These are phyloP conservation scores for Delphinella strobiligena DNA, from an alignment of 2,329 filamentous ascomycete species.

Conservation along the genomic window DNA sequence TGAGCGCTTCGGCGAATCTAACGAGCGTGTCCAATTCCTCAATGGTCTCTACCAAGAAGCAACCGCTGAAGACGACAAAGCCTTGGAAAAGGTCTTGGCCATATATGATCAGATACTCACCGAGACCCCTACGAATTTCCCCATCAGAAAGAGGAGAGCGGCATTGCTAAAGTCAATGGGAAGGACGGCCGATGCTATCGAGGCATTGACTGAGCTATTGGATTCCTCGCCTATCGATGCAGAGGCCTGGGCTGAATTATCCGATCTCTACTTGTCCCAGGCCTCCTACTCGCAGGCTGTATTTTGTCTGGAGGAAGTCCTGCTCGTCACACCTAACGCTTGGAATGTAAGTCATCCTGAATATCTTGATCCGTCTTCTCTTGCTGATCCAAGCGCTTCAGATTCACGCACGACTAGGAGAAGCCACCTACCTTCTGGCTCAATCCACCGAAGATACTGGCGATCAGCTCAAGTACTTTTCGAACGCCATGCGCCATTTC, in stretches of 20 bases:
- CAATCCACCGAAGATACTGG: conserved; percentile 22
- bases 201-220: conserved; percentile 60
- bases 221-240: conserved; percentile 80
- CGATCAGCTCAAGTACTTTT: conserved; percentile 39
- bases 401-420: conserved; percentile 79
- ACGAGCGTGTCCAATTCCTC: conserved; percentile 78
- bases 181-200: conserved; percentile 58
- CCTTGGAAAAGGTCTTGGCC: conserved; percentile 57
- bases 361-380: neutral
- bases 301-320: conserved; percentile 79
- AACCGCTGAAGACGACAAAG: conserved; percentile 52
- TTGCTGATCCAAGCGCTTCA: neutral
- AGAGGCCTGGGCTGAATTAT: conserved; percentile 86
- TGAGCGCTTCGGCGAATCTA: conserved; percentile 66
- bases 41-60: conserved; percentile 78
- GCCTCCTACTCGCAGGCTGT: conserved; percentile 73
- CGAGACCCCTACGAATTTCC: conserved; percentile 67
- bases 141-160: conserved; percentile 72
- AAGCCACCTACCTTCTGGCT: conserved; percentile 62
- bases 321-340: conserved; percentile 77
- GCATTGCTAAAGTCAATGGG: conserved; percentile 67
- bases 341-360: conserved; percentile 63
- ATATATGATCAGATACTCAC: conserved; percentile 67
- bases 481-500: conserved; percentile 72
- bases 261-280: conserved; percentile 72